Base-by-base conservation (phyloP, 192 early-diverging fungal genomes). In the Geranomyces michiganensis region DNA sequence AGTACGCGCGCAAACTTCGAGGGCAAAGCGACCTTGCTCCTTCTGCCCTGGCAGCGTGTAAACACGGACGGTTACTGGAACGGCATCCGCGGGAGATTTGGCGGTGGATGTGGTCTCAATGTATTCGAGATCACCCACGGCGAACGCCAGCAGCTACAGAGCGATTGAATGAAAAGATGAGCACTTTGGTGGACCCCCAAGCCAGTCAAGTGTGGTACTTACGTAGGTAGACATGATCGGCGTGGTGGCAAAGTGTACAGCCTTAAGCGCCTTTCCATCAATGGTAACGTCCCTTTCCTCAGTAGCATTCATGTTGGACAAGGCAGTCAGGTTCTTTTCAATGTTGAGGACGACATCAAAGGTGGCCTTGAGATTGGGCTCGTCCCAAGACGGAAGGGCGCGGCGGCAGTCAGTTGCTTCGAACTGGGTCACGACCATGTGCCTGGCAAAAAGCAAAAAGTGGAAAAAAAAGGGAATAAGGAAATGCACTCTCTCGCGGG, bases 311-410 rank as follows among this genome's bases (percentile, higher is more conserved):
- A 96, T 97, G 83, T 99, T 99, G 55, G 93, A 93, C 46, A 99
- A 82, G 15, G 94, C 96, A 26, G 87, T 88, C 53, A 94, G 79
- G 15, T 89, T 82, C 30, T 82, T 82, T 29, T 81, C 84, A 36
- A 99, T 92, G 45, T 88, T 83, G 65, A 99, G 82, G 3, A 91
- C 93, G 45, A 96, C 85, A 71, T 96, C 92, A 63, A 97, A 99
- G 0, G 92, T 95, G 31, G 96, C 94, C 82, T 99, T 99, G 51
- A 93, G 86, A 64, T 89, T 85, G 36, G 97, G 97, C 84, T 98
- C 97, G 80, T 99, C 96, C 89, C 90, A 97, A 78, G 91, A 98
- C n/a, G 97, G 97, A 79, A 99, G 92, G 17, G 91, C 90, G 33
- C 92, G 88, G 64, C 96, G 90, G 30, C 91, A 91, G 75, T 95